Evolutionary conservation across 306 rosid species (phyloP).

Genomic region (Trichosanthes cucumerina): DNA sequence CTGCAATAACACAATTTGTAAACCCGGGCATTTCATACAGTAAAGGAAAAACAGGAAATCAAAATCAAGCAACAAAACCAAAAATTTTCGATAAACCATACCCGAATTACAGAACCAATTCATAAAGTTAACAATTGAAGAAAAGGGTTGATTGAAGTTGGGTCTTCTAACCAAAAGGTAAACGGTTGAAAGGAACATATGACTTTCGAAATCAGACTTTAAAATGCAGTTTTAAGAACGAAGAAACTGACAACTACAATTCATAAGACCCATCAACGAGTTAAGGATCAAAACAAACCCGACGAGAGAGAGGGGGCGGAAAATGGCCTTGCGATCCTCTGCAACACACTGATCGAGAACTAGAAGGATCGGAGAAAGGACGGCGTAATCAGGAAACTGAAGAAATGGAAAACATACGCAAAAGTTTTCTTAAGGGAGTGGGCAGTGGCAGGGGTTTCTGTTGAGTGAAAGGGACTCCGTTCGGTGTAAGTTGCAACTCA

Average conservation of each 20-base stretch:
- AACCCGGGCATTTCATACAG: background rate
- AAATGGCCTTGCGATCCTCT: background rate
- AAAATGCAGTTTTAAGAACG: background rate
- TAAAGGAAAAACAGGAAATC: background rate
- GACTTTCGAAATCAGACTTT: background rate
- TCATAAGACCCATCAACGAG: background rate
- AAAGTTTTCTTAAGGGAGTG: background rate
- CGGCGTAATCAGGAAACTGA: background rate
- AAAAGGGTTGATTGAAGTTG: background rate
- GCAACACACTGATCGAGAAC: background rate
- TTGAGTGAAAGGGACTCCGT: slow-evolving; percentile 2
- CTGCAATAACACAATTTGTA: background rate
- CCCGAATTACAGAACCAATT: background rate
- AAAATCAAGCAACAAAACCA: background rate
- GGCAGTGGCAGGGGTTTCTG: slow-evolving; percentile 4
- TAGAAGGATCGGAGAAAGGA: background rate
- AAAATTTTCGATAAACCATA: background rate
- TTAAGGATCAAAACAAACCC: background rate
- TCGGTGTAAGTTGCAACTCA: slow-evolving; percentile 1
- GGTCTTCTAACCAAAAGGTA: background rate
- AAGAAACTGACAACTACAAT: background rate
- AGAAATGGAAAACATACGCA: background rate
- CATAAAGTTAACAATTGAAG: background rate
- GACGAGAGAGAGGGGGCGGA: background rate
- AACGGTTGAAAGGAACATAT: background rate